phyloP scores from a whole-genome alignment of 345 rosid genomes.

The Adansonia digitata region DNA sequence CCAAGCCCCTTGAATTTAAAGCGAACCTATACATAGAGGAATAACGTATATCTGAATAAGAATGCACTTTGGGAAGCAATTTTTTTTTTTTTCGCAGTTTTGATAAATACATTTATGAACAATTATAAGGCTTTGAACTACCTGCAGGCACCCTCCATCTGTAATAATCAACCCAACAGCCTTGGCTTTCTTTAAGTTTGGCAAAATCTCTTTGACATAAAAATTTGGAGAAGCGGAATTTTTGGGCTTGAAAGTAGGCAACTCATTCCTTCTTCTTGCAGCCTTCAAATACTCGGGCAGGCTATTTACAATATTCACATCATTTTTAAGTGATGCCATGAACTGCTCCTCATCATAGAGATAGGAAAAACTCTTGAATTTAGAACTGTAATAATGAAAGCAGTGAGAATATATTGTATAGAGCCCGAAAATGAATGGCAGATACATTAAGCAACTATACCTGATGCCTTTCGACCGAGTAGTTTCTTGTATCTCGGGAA shows the following conservation, averaged over 20 bases:
- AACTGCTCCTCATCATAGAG: slow-evolving; percentile 90
- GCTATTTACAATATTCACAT: slow-evolving; percentile 57
- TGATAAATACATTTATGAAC: not conserved
- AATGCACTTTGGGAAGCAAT: not conserved
- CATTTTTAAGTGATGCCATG: slow-evolving; percentile 81
- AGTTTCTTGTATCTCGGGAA: slow-evolving; percentile 97
- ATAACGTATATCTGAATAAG: not conserved
- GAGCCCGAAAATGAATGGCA: slow-evolving; percentile 10
- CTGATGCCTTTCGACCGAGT: slow-evolving; percentile 88
- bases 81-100: not conserved
- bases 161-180: slow-evolving; percentile 71
- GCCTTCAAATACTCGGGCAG: slow-evolving; percentile 79
- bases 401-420: slow-evolving; percentile 13
- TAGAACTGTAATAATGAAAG: slow-evolving; percentile 41
- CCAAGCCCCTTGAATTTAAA: not conserved
- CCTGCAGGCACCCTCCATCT: slow-evolving; percentile 96
- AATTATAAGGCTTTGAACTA: slow-evolving; percentile 20
- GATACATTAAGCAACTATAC: slow-evolving; percentile 30
- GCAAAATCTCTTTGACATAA: slow-evolving; percentile 77
- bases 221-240: slow-evolving; percentile 62
- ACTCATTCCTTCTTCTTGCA: slow-evolving; percentile 67
- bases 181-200: slow-evolving; percentile 59
- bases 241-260: slow-evolving; percentile 72
- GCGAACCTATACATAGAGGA: not conserved
- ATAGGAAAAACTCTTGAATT: slow-evolving; percentile 95